Evolutionary conservation across 768 basidiomycete genomes (phyloP), one percentile per base, ranked within the genome.

Genomic region (Lactarius psammicola): DNA sequence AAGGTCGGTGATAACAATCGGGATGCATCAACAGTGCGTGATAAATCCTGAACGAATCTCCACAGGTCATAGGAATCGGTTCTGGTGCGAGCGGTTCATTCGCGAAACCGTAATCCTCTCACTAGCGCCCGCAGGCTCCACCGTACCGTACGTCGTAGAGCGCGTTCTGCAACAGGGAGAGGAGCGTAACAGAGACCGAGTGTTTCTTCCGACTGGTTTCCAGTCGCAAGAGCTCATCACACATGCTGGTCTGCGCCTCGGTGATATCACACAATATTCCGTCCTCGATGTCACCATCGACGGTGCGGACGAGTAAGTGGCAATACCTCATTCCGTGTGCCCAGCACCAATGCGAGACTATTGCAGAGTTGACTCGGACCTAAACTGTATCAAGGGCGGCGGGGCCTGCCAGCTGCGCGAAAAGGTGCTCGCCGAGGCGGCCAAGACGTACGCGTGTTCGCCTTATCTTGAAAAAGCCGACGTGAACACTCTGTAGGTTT

Each of bases 381-480:
- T 99, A 59, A 95, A 98, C 77, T 91, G 91, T 67, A 95, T 99
- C 79, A 98, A 99, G 78, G 96, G 93, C 8, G 96, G 96, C 63
- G 96, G 96, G 2, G 96, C 94, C 1, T 98, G 96, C 75, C 97
- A 98, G 70, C 78, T 98, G 38, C 85, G 95, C 33, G 97, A 99
- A 78, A 99, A 99, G 76, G 95, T 99, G 8, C 84, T 99, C 17
- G 97, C 97, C 1, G 97, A 99, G 75, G 95, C 95, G 36, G 97
- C 97, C 13, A 83, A 84, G 67, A 94, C 90, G 86, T 92, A 63
- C 65, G 87, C 79, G 11, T 53, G 9, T 65, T 42, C 59, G 51
- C 60, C 36, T 59, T 49, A 28, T 55, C 18, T 31, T 11, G 23
- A 28, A 18, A n/a, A 36, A 42, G 15, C 30, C n/a, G 20, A 36